phyloP scores from a whole-genome alignment of 768 basidiomycete species.

The Leucosporidium yakuticum region DNA sequence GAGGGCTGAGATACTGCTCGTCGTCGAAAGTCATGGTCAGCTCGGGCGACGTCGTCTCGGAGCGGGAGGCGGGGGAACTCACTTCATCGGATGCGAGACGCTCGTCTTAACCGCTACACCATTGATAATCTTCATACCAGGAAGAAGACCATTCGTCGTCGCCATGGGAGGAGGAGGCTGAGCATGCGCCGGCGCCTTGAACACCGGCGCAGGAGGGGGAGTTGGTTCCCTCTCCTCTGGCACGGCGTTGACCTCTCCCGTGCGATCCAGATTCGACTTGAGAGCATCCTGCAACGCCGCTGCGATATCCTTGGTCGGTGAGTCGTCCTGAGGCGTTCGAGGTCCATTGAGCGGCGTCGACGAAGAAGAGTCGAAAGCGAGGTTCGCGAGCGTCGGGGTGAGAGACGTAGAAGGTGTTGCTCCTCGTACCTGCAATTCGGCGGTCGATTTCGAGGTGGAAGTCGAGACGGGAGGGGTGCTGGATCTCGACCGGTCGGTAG shows the following conservation, averaged over 20 bases:
- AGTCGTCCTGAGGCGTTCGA: not conserved
- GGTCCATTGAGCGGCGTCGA: not conserved
- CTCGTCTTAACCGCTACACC: conserved; percentile 30
- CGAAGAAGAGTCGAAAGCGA: conserved; percentile 6
- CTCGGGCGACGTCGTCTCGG: conserved; percentile 49
- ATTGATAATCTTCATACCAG: conserved; percentile 25
- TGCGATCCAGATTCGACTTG: not conserved
- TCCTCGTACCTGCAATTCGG: not conserved
- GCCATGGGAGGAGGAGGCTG: not conserved
- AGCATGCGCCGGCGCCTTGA: conserved; percentile 10
- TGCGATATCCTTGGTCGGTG: not conserved
- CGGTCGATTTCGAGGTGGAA: no score
- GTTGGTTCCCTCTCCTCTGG: not conserved
- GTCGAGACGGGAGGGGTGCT: not conserved
- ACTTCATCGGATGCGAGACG: conserved; percentile 53
- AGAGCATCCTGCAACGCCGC: not conserved
- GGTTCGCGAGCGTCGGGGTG: conserved; percentile 12
- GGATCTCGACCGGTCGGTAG: not conserved
- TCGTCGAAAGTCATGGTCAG: not conserved
- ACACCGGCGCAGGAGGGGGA: not conserved
- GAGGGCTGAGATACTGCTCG: conserved; percentile 56
- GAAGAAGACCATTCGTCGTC: conserved; percentile 6
- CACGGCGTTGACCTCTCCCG: not conserved
- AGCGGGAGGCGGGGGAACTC: conserved; percentile 71
- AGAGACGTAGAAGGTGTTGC: conserved; percentile 7